Evolutionary conservation across 116 monocot genomes (phyloP).

Genomic region (Cymodocea nodosa): DNA sequence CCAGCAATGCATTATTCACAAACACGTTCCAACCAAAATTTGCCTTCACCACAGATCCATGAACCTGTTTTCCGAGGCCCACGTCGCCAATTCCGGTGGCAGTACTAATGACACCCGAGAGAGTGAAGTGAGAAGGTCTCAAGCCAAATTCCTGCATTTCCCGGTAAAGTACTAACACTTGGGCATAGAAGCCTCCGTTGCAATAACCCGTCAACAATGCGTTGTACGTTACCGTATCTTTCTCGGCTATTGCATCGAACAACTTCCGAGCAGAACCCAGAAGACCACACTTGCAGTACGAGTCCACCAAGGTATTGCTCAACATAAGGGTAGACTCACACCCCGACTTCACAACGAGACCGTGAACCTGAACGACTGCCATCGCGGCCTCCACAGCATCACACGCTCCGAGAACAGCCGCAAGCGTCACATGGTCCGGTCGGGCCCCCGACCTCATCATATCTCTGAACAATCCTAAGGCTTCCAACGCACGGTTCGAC

Average conservation of each 20-base stretch:
- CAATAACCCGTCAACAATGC: constrained; percentile 63
- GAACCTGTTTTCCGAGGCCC: constrained; percentile 49
- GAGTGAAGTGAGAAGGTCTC: constrained; percentile 60
- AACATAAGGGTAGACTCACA: constrained; percentile 26
- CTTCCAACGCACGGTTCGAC: constrained; percentile 8
- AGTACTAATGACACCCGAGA: constrained; percentile 41
- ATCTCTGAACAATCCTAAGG: constrained; percentile 34
- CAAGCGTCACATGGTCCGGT: constrained; percentile 44
- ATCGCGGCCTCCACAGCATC: constrained; percentile 4
- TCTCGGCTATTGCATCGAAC: constrained; percentile 30
- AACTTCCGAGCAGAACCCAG: constrained; percentile 13
- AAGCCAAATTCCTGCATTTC: constrained; percentile 35
- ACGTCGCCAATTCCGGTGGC: constrained; percentile 33
- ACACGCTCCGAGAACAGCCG: constrained; percentile 37
- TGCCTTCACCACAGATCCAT: constrained; percentile 34
- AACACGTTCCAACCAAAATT: constrained; percentile 66
- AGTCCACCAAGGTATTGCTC: constrained; percentile 63
- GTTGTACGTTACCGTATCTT: constrained; percentile 59
- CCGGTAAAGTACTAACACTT: constrained; percentile 35
- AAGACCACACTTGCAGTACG: constrained; percentile 65
- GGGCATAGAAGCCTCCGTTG: constrained; percentile 31
- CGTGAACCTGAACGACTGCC: constrained; percentile 34
- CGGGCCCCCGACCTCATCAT: constrained; percentile 28
- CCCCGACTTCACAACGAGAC: constrained; percentile 34
- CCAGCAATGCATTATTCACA: constrained; percentile 56